phyloP scores from a whole-genome alignment of 1,139 yeast species.

The Arxiozyma heterogenica region DNA sequence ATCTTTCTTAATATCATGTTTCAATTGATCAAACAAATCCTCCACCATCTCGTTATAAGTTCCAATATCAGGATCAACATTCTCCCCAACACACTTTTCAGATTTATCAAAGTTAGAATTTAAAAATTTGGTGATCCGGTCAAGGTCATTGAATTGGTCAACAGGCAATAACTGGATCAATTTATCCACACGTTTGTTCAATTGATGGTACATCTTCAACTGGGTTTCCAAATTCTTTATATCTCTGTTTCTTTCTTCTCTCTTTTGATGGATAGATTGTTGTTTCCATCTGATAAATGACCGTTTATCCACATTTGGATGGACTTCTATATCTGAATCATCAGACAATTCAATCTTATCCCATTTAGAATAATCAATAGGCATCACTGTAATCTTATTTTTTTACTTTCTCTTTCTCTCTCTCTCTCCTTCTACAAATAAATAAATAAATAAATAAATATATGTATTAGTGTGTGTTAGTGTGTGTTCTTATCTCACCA shows the following conservation, averaged over 20 bases:
- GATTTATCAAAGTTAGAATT: constrained; percentile 44
- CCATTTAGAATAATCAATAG: constrained; percentile 95
- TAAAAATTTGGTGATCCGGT: constrained; percentile 37
- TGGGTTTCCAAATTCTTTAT: constrained; percentile 69
- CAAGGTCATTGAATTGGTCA: constrained; percentile 36
- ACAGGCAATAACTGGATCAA: constrained; percentile 36
- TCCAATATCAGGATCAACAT: constrained; percentile 57
- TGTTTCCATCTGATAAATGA: constrained; percentile 96
- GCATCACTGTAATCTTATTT: constrained; percentile 36
- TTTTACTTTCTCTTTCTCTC: no score
- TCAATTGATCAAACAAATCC: constrained; percentile 67
- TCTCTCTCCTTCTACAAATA: no score
- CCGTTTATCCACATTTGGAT: constrained; percentile 91
- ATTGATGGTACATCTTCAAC: constrained; percentile 62
- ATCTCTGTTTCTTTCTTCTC: constrained; percentile 69
- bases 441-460: no score
- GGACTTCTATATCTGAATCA: constrained; percentile 94
- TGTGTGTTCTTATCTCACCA: no score
- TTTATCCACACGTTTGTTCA: constrained; percentile 64
- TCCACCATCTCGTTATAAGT: constrained; percentile 89
- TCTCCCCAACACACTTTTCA: constrained; percentile 49
- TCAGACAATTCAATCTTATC: constrained; percentile 92
- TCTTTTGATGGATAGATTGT: constrained; percentile 90
- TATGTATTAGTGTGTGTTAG: no score
- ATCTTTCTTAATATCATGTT: constrained; percentile 49